Conservation (phyloP, 176 grass and related monocot genomes). For the Avena insularis region DNA sequence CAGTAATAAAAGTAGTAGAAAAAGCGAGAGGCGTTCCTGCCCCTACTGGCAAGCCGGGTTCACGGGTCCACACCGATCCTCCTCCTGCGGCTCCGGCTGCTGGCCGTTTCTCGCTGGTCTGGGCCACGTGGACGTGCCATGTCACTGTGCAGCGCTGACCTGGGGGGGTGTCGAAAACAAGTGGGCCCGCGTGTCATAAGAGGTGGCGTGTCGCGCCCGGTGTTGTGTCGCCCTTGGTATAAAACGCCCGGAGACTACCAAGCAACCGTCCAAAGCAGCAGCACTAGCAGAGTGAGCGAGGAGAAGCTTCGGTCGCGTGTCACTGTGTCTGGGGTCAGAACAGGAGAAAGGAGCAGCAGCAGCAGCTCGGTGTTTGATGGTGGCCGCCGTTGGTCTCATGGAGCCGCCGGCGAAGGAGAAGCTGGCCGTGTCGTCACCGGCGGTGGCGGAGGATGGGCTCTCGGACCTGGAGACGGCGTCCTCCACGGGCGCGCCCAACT, state of each 20-base stretch:
- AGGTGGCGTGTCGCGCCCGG: background rate
- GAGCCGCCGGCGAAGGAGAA: background rate
- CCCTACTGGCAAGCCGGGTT: background rate
- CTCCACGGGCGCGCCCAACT: conserved; percentile 62
- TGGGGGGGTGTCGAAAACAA: too few relatives aligned
- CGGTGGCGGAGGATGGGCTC: background rate
- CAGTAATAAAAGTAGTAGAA: background rate
- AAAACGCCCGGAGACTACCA: background rate
- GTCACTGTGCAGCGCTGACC: background rate
- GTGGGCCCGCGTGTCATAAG: background rate
- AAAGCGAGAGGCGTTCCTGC: background rate
- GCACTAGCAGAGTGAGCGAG: background rate
- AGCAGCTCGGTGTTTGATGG: background rate
- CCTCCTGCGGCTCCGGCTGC: background rate
- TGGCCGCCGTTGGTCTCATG: background rate
- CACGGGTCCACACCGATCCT: conserved; percentile 20
- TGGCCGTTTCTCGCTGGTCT: background rate
- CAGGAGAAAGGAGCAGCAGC: background rate
- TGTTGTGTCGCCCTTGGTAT: conserved; percentile 11
- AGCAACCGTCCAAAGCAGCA: background rate
- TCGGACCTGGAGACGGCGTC: conserved; percentile 73
- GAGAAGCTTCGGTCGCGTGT: background rate
- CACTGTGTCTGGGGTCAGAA: background rate
- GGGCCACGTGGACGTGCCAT: background rate
- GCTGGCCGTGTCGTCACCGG: background rate